Evolutionary conservation across 768 basidiomycete genomes (phyloP).

Genomic region (Pisolithus albus): DNA sequence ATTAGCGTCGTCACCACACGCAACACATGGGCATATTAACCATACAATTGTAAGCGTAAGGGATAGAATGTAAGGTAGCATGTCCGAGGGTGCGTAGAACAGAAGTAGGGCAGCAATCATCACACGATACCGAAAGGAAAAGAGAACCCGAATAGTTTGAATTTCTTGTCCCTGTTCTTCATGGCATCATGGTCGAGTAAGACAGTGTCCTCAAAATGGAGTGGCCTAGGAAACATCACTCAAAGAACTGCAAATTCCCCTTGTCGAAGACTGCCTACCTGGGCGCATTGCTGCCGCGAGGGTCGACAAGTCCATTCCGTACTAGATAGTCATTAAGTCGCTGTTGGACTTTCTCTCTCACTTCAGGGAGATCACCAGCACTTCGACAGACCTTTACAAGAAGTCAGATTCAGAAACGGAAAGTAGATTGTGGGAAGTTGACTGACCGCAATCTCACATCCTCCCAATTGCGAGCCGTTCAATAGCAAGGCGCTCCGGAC

Average conservation of each 20-base stretch:
- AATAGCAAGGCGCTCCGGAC: conserved; percentile 37
- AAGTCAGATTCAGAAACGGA: neutral
- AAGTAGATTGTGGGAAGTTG: neutral
- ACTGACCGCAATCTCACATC: conserved; percentile 37
- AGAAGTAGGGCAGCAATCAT: neutral
- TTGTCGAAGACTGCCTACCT: conserved; percentile 8
- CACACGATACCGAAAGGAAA: conserved; percentile 18
- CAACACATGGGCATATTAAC: neutral
- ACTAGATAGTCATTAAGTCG: conserved; percentile 20
- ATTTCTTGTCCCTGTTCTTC: conserved; percentile 2
- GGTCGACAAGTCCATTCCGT: conserved; percentile 12
- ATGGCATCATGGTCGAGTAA: conserved; percentile 15
- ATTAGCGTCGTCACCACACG: neutral
- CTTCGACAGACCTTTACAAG: conserved; percentile 19
- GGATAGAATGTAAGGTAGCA: neutral
- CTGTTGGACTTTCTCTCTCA: conserved; percentile 22
- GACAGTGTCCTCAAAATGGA: conserved; percentile 21
- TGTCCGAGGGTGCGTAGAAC: neutral
- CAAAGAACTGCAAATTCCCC: neutral
- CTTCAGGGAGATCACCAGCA: conserved; percentile 30
- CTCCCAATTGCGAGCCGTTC: conserved; percentile 32
- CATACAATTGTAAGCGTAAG: no score
- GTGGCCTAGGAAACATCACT: conserved; percentile 13
- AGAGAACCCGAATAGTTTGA: conserved; percentile 9
- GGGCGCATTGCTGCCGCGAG: conserved; percentile 12